Base-by-base conservation (phyloP, 305 asterid species). In the Fraxinus albicans region DNA sequence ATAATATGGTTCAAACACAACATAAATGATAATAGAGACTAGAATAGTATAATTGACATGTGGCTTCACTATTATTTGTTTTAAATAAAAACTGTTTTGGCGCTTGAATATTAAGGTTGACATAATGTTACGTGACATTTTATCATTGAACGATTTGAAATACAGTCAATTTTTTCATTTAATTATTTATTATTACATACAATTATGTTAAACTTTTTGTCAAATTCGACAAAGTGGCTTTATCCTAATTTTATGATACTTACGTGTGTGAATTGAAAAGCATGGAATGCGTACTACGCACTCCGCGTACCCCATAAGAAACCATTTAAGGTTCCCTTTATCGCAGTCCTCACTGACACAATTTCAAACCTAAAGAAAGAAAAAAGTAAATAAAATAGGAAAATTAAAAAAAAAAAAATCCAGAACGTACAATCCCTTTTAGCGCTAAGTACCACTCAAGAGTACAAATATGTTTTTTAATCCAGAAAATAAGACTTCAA, bases 291-390 rank as follows among this genome's bases (percentile, higher is more conserved):
- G 86, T 91, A 85, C 80, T 72, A 34, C 79, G 80, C 91, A 91
- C 92, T 89, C 91, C 85, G 90, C 92, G 86, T 88, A 73, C 86
- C 80, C n/a, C 79, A 80, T 72, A 91, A 91, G 94, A 85, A 87
- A 84, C 69, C 85, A 74, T 38, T 35, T 6, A 19, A 12, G 65
- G 9, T 4, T 38, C 36, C 42, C 35, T 23, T 75, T 80, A 35
- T 76, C 65, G 40, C 35, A 42, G 76, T 77, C 67, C 67, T 69
- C 15, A 50, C 85, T 77, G 31, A 60, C 12, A 21, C 70, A 60
- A 27, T 67, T 67, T 67, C 73, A 23, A 67, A 67, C 73, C 73
- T 67, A 67, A 40, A 25, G 33, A 77, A 80, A 55, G 60, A 79
- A 60, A 12, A 77, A 13, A 27, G 6, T 4, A 47, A 77, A 76